Evolutionary conservation across 257 asterid species (phyloP).

Genomic region (Nicotiana tomentosiformis): DNA sequence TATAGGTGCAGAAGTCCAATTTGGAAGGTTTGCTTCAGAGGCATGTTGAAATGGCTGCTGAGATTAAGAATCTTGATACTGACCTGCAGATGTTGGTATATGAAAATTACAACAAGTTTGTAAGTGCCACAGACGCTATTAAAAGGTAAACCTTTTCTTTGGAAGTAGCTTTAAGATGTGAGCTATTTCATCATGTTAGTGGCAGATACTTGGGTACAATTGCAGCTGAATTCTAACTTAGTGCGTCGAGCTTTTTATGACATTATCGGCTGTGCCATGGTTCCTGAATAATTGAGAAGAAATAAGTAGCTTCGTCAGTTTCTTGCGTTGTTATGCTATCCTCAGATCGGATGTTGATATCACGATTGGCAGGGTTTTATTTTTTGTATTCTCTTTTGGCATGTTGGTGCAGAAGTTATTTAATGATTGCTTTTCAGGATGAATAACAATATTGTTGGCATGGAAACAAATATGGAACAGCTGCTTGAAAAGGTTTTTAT

Average conservation of each 20-base stretch:
- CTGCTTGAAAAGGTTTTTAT: conserved; percentile 86
- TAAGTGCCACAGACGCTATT: conserved; percentile 94
- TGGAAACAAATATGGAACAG: conserved; percentile 97
- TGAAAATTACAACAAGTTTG: conserved; percentile 97
- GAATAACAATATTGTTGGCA: conserved; percentile 93
- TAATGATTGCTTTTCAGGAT: conserved; percentile 45
- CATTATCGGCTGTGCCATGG: not conserved
- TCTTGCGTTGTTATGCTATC: not conserved
- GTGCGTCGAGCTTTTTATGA: not conserved
- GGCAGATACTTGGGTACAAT: not conserved
- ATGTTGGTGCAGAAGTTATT: not conserved
- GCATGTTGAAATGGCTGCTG: conserved; percentile 99
- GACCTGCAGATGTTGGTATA: conserved; percentile 98
- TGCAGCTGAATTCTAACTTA: not conserved
- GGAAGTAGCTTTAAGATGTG: not conserved
- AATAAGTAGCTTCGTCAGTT: not conserved
- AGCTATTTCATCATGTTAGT: not conserved
- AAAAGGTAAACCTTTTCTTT: conserved; percentile 51
- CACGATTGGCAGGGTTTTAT: not conserved
- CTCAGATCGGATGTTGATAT: not conserved
- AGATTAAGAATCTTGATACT: conserved; percentile 93
- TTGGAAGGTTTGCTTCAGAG: conserved; percentile 92
- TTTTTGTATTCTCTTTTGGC: not conserved
- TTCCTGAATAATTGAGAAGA: not conserved
- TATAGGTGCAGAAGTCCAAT: conserved; percentile 84